Evolutionary conservation across 345 rosid genomes (phyloP).

Genomic region (Pistacia vera): DNA sequence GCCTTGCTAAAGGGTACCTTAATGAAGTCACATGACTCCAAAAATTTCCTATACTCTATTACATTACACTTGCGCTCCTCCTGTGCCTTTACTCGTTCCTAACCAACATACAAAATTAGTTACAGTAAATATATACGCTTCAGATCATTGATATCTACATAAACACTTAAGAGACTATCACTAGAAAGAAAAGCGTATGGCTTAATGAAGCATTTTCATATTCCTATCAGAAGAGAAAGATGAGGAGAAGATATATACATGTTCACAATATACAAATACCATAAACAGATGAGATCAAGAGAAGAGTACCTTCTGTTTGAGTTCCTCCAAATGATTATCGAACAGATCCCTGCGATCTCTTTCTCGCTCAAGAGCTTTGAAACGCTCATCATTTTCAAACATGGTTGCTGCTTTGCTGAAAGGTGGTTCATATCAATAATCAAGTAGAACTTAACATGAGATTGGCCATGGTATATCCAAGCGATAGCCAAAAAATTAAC

Average conservation of each 20-base stretch:
- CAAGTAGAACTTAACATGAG: conserved; percentile 14
- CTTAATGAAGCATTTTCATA: not conserved
- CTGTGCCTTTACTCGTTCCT: conserved; percentile 74
- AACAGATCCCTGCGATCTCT: conserved; percentile 86
- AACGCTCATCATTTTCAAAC: conserved; percentile 86
- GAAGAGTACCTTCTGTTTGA: conserved; percentile 64
- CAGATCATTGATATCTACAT: not conserved
- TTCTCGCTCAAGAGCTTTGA: conserved; percentile 85
- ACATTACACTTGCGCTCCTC: conserved; percentile 81
- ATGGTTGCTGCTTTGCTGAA: conserved; percentile 77
- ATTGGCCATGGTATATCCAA: conserved; percentile 8
- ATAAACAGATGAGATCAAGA: conserved; percentile 6
- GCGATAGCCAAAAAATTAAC: not conserved
- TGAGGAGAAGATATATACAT: not conserved
- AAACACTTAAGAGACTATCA: not conserved
- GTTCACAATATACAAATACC: not conserved
- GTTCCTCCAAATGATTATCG: conserved; percentile 71
- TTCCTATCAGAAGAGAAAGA: conserved; percentile 3
- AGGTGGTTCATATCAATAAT: conserved; percentile 21
- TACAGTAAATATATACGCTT: conserved; percentile 12
- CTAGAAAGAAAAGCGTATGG: not conserved
- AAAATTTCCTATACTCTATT: conserved; percentile 68
- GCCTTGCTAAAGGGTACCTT: conserved; percentile 50
- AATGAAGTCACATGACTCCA: conserved; percentile 91
- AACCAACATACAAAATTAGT: conserved; percentile 28